phyloP scores from a whole-genome alignment of 2,329 filamentous ascomycete species.

The Pestalotiopsis sp. region DNA sequence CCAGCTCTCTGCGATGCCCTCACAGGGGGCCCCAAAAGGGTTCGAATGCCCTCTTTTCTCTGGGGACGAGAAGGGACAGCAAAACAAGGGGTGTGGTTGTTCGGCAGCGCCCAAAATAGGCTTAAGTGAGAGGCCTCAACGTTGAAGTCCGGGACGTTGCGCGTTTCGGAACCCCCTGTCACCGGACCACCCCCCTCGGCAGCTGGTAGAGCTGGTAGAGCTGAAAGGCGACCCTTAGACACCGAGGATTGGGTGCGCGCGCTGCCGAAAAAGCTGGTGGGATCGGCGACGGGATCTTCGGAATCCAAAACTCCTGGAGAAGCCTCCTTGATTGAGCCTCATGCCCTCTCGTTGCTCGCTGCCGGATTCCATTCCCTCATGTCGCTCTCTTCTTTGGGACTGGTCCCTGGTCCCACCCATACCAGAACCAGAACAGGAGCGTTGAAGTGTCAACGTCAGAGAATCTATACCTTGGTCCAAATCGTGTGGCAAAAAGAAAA shows the following conservation, averaged over 20 bases:
- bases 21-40: not conserved
- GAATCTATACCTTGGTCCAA: not conserved
- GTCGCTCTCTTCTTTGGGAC: not conserved
- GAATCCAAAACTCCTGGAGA: constrained; percentile 2
- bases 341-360: not conserved
- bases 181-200: not conserved
- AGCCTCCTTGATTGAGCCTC: not conserved
- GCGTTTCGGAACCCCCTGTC: constrained; percentile 17
- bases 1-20: not conserved
- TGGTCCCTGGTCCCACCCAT: not conserved
- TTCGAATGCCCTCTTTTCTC: not conserved
- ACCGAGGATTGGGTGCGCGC: not conserved
- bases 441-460: not conserved
- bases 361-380: not conserved
- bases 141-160: constrained; percentile 10
- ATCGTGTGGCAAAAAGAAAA: not conserved
- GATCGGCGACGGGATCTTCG: constrained; percentile 5
- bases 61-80: not conserved
- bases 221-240: not conserved
- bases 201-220: not conserved
- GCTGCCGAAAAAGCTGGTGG: not conserved
- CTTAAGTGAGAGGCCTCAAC: not conserved
- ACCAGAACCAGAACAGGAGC: not conserved
- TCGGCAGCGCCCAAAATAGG: not conserved
- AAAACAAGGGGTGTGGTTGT: not conserved